These are phyloP conservation scores for Fusarium nelsonii DNA, from an alignment of 2,329 filamentous ascomycete genomes.

Conservation along the genomic window DNA sequence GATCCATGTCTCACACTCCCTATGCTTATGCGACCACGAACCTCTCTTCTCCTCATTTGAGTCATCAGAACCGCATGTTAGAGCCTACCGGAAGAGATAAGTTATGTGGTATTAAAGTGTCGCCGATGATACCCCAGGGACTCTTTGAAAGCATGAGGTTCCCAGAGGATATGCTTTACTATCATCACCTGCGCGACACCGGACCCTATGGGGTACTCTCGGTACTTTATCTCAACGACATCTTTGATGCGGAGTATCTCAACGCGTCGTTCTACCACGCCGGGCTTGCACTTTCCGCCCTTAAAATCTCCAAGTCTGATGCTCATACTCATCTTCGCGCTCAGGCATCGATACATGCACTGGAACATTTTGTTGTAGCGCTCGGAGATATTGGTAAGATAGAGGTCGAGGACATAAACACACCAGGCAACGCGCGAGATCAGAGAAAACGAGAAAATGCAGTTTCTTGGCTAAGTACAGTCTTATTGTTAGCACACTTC, in stretches of 20 bases:
- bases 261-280: constrained; percentile 34
- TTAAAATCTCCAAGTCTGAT: constrained; percentile 26
- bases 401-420: constrained; percentile 10
- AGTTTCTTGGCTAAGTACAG: constrained; percentile 31
- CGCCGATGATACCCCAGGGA: constrained; percentile 20
- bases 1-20: not conserved
- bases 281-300: constrained; percentile 22
- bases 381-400: constrained; percentile 22
- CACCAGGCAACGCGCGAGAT: constrained; percentile 3
- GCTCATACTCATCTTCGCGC: not conserved
- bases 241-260: constrained; percentile 7
- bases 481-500: constrained; percentile 32
- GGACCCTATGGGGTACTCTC: constrained; percentile 26
- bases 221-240: constrained; percentile 18
- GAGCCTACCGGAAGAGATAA: not conserved
- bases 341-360: constrained; percentile 23
- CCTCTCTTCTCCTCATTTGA: not conserved
- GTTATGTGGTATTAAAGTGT: constrained; percentile 14
- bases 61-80: not conserved
- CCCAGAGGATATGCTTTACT: constrained; percentile 37
- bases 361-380: constrained; percentile 34
- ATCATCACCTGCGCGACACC: constrained; percentile 30
- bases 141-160: constrained; percentile 27
- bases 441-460: constrained; percentile 11
- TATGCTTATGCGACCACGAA: not conserved